phyloP scores from a whole-genome alignment of 768 basidiomycete genomes.

The Suillus paluster region DNA sequence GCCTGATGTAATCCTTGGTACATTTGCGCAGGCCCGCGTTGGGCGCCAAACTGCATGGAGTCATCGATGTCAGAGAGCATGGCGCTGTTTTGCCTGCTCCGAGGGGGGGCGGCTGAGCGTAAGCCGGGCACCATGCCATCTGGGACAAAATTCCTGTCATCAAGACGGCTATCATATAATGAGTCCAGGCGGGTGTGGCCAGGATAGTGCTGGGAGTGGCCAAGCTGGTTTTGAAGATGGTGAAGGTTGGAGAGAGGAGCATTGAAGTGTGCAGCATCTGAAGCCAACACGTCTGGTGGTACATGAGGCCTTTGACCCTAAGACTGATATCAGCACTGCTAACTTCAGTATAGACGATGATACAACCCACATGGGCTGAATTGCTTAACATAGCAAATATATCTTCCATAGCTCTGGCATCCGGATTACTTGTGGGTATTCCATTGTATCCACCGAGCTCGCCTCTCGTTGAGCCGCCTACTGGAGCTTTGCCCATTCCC shows the following conservation, averaged over 20 bases:
- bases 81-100: conserved; percentile 57
- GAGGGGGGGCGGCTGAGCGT: conserved; percentile 64
- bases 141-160: conserved; percentile 79
- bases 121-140: conserved; percentile 88
- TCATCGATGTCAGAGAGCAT: conserved; percentile 72
- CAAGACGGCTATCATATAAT: conserved; percentile 72
- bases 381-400: conserved; percentile 81
- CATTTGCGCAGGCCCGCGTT: conserved; percentile 61
- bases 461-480: conserved; percentile 48
- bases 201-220: conserved; percentile 42
- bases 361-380: conserved; percentile 66
- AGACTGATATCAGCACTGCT: conserved; percentile 14
- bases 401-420: conserved; percentile 74
- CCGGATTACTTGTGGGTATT: conserved; percentile 43
- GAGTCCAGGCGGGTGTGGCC: conserved; percentile 60
- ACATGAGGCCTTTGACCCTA: conserved; percentile 33
- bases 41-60: conserved; percentile 60
- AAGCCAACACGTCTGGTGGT: conserved; percentile 25
- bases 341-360: not conserved
- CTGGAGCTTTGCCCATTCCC: conserved; percentile 42
- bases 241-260: conserved; percentile 37
- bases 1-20: conserved; percentile 60
- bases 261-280: conserved; percentile 30
- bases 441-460: conserved; percentile 45
- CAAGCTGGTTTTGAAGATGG: conserved; percentile 45